phyloP scores from a whole-genome alignment of 305 asterid species.

The Lippia alba region DNA sequence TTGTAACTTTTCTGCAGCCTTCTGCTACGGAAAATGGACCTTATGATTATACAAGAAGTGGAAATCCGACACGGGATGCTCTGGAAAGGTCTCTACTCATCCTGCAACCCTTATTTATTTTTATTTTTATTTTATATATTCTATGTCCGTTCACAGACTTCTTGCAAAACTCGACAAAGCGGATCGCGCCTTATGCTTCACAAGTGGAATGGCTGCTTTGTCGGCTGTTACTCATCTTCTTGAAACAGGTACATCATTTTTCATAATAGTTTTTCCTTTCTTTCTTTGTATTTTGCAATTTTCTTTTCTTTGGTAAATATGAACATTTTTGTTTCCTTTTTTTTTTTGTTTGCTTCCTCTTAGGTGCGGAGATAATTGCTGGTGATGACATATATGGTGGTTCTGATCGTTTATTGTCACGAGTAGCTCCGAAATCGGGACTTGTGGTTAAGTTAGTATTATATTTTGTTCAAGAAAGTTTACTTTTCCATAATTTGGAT shows the following conservation, averaged over 20 bases:
- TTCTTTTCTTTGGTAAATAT: too few relatives aligned
- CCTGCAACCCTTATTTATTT: constrained; percentile 29
- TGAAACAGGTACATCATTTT: constrained; percentile 55
- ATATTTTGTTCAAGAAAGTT: constrained; percentile 6
- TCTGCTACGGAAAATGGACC: constrained; percentile 76
- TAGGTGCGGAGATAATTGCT: constrained; percentile 88
- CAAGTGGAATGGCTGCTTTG: constrained; percentile 98
- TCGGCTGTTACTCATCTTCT: constrained; percentile 84
- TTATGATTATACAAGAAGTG: constrained; percentile 93
- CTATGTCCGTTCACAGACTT: constrained; percentile 53
- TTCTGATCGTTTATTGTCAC: constrained; percentile 86
- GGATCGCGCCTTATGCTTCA: constrained; percentile 83
- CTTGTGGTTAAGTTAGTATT: constrained; percentile 70
- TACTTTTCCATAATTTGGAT: neutral
- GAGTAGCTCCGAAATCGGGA: constrained; percentile 77
- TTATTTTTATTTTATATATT: constrained; percentile 3
- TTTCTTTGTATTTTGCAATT: neutral
- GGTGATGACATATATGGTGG: constrained; percentile 96
- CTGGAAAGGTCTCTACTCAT: constrained; percentile 67
- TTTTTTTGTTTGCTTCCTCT: constrained; percentile 6
- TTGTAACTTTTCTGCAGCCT: constrained; percentile 59
- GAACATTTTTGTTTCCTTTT: neutral
- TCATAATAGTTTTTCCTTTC: constrained; percentile 3
- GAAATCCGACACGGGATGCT: constrained; percentile 91
- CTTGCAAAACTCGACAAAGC: constrained; percentile 93